These are phyloP conservation scores for Amanita pallidorosea DNA, from an alignment of 768 basidiomycete genomes.

Conservation along the genomic window DNA sequence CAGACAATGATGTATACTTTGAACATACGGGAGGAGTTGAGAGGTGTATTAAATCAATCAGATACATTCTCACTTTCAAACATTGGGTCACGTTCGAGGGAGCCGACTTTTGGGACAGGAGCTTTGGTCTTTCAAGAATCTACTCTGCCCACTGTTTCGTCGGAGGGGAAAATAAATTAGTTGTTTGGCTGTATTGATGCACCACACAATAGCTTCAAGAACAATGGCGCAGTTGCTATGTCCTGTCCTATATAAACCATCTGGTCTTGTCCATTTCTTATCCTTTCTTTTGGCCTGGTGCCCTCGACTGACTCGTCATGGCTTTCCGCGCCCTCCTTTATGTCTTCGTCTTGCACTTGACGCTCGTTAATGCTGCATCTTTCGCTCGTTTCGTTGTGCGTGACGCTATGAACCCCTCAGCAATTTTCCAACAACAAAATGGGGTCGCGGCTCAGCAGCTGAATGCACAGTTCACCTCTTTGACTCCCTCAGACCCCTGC, in stretches of 20 bases:
- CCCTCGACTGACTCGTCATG: slow-evolving; percentile 1
- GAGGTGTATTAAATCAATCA: background rate
- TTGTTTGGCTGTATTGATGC: too few relatives aligned
- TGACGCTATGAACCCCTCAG: slow-evolving; percentile 10
- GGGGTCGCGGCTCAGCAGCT: slow-evolving; percentile 19
- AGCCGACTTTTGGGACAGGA: too few relatives aligned
- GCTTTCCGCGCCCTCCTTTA: slow-evolving; percentile 8
- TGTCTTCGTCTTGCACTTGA: slow-evolving; percentile 14
- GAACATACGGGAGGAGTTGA: slow-evolving; percentile 1
- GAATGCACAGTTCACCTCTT: slow-evolving; percentile 25
- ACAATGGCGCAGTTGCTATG: background rate
- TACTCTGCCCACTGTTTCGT: too few relatives aligned
- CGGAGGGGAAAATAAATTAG: too few relatives aligned
- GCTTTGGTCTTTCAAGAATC: too few relatives aligned
- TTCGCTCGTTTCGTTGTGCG: slow-evolving; percentile 13
- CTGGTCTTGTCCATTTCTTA: background rate
- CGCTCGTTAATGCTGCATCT: slow-evolving; percentile 21
- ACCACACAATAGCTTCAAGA: too few relatives aligned
- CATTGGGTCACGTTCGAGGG: too few relatives aligned
- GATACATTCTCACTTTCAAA: background rate
- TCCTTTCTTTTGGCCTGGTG: slow-evolving; percentile 2
- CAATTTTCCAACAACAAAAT: slow-evolving; percentile 26
- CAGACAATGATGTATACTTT: slow-evolving; percentile 8
- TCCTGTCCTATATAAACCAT: background rate
- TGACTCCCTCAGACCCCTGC: slow-evolving; percentile 37